Base-by-base conservation (phyloP, 2,329 filamentous ascomycete species). In the Colletotrichum sp. region DNA sequence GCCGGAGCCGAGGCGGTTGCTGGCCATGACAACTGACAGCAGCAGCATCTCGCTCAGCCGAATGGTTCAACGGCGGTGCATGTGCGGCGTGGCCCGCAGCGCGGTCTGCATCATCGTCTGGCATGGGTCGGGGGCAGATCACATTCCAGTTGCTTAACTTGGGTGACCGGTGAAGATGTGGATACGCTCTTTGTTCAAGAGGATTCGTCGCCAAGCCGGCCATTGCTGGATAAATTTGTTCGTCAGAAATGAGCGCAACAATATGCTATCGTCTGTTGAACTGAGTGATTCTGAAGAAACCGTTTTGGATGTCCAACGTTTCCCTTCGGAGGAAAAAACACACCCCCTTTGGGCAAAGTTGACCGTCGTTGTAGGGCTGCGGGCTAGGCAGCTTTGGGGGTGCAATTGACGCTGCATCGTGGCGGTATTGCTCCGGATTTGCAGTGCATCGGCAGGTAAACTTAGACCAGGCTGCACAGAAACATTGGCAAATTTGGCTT, bases 81-180 rank as follows among this genome's bases (percentile, higher is more conserved):
- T 28, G 24, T 65, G 15, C 57, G 57, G 59, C 66, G 67, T 44
- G 57, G 71, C 57, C 71, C 55, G 66, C 71, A 64, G 44, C 18
- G 32, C 67, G 34, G n/a, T 24, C 59, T 68, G 52, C 36, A 55
- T 5, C 49, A n/a, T 66, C 12, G 32, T 52, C 63, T 60, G 55
- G 68, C 68, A 68, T 57, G 65, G 66, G 66, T 32, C 24, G 34
- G 71, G 55, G 64, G 57, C 63, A 36, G 57, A 73, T 72, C 69
- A 55, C 36, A 49, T 36, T 73, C n/a, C 28, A 49, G 24, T 26
- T 60, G 57, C 57, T 72, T 18, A 68, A 75, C 62, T 72, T 72
- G 72, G 72, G 24, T 34, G 73, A 76, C 70, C 73, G 73, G 73
- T 76, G 69, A 76, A 52, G 73, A 39, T 68, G 73, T 76, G 73